These are phyloP conservation scores for Penicillium turbatum DNA, from an alignment of 495 filamentous ascomycete genomes.

Conservation along the genomic window DNA sequence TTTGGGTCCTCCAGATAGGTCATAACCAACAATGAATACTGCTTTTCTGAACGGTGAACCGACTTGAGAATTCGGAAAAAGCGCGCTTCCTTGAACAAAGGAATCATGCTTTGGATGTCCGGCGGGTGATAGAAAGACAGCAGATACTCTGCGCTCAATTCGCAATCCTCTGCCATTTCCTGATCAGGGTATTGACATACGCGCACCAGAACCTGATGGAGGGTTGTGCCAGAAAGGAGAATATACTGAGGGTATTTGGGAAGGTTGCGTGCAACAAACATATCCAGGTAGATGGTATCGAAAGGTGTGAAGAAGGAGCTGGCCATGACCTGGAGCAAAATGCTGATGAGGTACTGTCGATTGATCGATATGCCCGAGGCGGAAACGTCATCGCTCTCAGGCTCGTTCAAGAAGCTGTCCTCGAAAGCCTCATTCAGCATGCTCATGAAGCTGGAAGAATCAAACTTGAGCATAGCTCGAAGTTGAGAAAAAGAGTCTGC, in stretches of 20 bases:
- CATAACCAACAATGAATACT: conserved; percentile 72
- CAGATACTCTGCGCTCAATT: conserved; percentile 92
- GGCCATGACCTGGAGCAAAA: conserved; percentile 84
- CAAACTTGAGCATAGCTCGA: conserved; percentile 76
- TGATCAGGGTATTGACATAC: conserved; percentile 77
- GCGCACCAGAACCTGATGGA: conserved; percentile 75
- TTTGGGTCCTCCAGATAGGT: conserved; percentile 84
- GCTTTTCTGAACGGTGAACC: conserved; percentile 74
- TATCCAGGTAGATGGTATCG: conserved; percentile 91
- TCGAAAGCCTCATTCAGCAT: conserved; percentile 97
- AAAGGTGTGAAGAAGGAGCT: conserved; percentile 63
- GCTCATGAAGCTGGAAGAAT: conserved; percentile 87
- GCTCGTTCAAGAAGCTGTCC: conserved; percentile 83
- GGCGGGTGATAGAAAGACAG: conserved; percentile 90
- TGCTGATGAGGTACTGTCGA: conserved; percentile 84
- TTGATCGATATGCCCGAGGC: conserved; percentile 64
- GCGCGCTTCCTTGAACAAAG: conserved; percentile 70
- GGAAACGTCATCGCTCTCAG: conserved; percentile 32
- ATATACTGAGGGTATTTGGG: conserved; percentile 97
- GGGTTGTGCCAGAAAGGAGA: conserved; percentile 75
- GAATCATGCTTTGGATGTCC: conserved; percentile 68
- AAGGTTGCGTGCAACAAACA: conserved; percentile 95
- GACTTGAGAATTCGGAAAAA: conserved; percentile 95
- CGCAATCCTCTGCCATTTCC: conserved; percentile 87
- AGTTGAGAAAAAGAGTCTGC: conserved; percentile 80